Conservation (phyloP, 306 rosid genomes). For the Pterocarpus santalinus region DNA sequence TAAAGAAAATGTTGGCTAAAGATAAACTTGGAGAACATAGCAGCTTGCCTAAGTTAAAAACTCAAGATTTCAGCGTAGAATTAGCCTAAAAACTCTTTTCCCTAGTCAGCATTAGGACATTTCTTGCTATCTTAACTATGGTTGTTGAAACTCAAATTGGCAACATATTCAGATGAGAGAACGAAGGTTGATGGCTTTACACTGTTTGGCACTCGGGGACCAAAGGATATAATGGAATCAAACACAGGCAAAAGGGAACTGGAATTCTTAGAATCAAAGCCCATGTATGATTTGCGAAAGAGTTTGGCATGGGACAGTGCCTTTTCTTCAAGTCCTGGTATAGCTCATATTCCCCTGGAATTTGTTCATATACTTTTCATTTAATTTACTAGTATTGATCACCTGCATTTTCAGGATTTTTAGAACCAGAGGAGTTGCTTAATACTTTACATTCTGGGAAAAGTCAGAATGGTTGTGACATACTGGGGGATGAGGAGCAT, state of each 20-base stretch:
- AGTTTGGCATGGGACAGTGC: conserved; percentile 89
- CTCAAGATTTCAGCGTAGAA: no score
- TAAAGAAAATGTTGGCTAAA: no score
- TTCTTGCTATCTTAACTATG: no score
- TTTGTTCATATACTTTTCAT: no score
- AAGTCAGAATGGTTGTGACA: conserved; percentile 34
- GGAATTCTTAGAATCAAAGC: conserved; percentile 33
- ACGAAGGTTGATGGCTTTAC: conserved; percentile 58
- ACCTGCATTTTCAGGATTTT: conserved; percentile 57
- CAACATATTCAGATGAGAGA: conserved; percentile 51
- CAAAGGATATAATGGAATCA: conserved; percentile 32
- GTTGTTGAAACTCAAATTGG: background rate
- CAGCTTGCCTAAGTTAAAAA: no score
- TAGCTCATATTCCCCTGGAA: background rate
- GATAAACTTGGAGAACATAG: no score
- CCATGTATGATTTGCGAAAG: conserved; percentile 54
- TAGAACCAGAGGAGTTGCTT: conserved; percentile 72
- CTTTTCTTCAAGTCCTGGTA: conserved; percentile 73
- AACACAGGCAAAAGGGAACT: background rate
- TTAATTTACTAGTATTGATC: background rate
- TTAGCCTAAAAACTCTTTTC: no score
- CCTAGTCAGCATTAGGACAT: no score
- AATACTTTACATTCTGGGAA: conserved; percentile 40
- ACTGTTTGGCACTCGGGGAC: conserved; percentile 24
- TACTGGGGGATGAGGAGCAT: conserved; percentile 6